phyloP scores from a whole-genome alignment of 2,329 filamentous ascomycete species.

The Ophiostoma novo-ulmi region DNA sequence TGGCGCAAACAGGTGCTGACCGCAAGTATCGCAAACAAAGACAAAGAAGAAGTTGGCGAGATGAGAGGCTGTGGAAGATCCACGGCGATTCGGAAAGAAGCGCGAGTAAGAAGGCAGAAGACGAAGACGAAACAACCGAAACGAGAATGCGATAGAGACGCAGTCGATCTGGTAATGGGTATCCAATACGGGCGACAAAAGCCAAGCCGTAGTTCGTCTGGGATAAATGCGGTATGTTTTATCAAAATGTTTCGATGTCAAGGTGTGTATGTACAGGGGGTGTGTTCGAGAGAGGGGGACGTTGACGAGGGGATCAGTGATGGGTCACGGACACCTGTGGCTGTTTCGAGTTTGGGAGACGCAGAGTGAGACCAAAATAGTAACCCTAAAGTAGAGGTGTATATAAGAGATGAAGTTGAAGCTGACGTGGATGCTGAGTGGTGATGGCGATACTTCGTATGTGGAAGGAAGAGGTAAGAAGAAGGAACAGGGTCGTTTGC shows the following conservation, averaged over 20 bases:
- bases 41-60: background rate
- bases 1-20: background rate
- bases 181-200: background rate
- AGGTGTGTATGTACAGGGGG: conserved; percentile 13
- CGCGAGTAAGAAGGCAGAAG: background rate
- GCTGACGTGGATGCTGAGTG: background rate
- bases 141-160: conserved; percentile 3
- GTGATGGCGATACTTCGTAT: background rate
- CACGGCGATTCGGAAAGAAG: background rate
- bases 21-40: background rate
- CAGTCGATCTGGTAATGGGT: background rate
- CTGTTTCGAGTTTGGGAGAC: conserved; percentile 1
- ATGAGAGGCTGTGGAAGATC: background rate
- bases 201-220: conserved; percentile 7
- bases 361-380: background rate
- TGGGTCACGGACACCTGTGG: conserved; percentile 13
- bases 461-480: background rate
- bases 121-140: conserved; percentile 2
- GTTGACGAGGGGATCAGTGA: conserved; percentile 13
- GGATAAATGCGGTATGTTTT: conserved; percentile 2
- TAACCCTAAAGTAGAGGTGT: background rate
- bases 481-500: conserved; percentile 8
- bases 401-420: background rate
- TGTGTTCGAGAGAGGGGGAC: conserved; percentile 7
- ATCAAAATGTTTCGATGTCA: background rate